These are phyloP conservation scores for Naegleria fowleri DNA, from an alignment of 208 protist genomes.

Conservation along the genomic window DNA sequence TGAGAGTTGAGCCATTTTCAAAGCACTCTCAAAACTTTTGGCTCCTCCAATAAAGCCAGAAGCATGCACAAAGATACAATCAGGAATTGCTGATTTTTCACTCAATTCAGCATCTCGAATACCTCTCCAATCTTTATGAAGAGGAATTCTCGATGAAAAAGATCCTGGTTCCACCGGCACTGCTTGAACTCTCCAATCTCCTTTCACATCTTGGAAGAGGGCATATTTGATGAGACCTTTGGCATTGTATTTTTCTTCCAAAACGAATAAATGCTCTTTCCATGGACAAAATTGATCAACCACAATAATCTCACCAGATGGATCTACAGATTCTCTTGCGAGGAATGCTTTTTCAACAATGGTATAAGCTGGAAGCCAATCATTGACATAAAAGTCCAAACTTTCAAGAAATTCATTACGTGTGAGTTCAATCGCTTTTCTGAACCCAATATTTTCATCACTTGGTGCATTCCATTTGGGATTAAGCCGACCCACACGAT, in stretches of 20 bases:
- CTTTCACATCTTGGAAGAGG: conserved; percentile 71
- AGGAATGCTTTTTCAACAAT: conserved; percentile 70
- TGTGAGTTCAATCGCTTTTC: conserved; percentile 74
- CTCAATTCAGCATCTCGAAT: conserved; percentile 80
- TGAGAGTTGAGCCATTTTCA: conserved; percentile 75
- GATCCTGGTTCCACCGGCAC: conserved; percentile 48
- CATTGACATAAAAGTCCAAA: conserved; percentile 66
- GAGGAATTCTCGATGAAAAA: conserved; percentile 70
- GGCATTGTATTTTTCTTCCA: conserved; percentile 66
- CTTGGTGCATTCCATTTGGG: conserved; percentile 73
- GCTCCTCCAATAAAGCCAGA: conserved; percentile 91
- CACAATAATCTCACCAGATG: conserved; percentile 69
- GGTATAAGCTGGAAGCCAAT: conserved; percentile 75
- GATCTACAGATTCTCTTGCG: conserved; percentile 47
- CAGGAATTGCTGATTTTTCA: conserved; percentile 66
- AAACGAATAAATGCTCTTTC: conserved; percentile 80
- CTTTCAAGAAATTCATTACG: conserved; percentile 70
- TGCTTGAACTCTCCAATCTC: conserved; percentile 77
- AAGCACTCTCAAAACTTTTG: conserved; percentile 78
- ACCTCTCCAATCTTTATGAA: conserved; percentile 76
- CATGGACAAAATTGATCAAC: conserved; percentile 74
- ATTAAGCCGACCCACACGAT: conserved; percentile 70
- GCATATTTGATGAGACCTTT: conserved; percentile 65
- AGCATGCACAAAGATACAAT: conserved; percentile 86
- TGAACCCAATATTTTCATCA: conserved; percentile 55